Evolutionary conservation across 2,329 filamentous ascomycete species (phyloP), one percentile per base, ranked within the genome.

Genomic region (Dactylonectria macrodidyma): DNA sequence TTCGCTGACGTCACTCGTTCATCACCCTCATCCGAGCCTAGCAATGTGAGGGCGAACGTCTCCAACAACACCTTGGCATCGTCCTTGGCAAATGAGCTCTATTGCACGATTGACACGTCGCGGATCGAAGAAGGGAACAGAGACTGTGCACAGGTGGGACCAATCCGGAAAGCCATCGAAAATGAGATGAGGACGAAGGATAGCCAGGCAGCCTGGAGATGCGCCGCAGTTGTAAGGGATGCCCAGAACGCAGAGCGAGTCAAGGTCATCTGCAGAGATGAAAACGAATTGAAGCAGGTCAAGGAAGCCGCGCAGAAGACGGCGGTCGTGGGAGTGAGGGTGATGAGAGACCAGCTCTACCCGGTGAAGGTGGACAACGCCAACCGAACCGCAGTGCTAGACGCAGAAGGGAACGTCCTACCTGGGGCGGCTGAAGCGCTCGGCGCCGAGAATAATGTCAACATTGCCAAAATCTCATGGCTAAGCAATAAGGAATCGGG

Each of bases 251-350:
- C 14, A 26, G 48, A 30, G 22, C n/a, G 19, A 16, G 24, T 51
- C 48, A 51, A 51, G 48, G 48, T 51, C 22, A 30, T 51, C 48
- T 51, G 19, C 48, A 51, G 48, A 51, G 48, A 51, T 51, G 48
- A 51, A 30, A 26, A 26, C 9, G 48, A 51, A 26, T 51, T 51
- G 48, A 51, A 51, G 22, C 22, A 26, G 48, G 48, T 51, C 48
- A 26, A 30, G 24, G 48, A 51, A 24, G 24, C 48, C 3, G 24
- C 24, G 24, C 48, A 30, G 24, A 30, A 51, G 24, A 51, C 48
- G 24, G 48, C 19, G 22, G 24, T 51, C 19, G 22, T 3, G 36
- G 14, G 26, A 30, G 26, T 30, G n/a, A n/a, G n/a, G n/a, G n/a
- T n/a, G n/a, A n/a, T n/a, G n/a, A n/a, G n/a, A n/a, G n/a, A n/a